A percentile compares a stretch with the other conserved stretches of the same genome.
Conservation (phyloP, 371 early-diverging fungal genomes). For the Zychaea mexicana region DNA sequence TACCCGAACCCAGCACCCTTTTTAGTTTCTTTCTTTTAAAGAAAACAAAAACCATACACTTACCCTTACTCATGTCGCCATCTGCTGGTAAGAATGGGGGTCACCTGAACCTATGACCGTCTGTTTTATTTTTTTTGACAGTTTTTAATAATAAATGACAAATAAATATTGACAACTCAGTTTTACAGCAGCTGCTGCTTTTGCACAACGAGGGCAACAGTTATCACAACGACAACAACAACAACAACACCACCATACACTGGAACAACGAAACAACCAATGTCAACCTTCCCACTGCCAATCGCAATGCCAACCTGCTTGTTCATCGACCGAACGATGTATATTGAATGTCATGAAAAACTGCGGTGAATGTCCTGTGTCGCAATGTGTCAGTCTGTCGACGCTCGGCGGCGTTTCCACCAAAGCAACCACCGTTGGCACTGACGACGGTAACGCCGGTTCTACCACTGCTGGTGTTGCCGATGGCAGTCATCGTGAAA, state of each 20-base stretch:
- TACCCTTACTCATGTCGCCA: background rate
- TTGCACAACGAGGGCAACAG: background rate
- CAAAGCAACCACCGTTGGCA: background rate
- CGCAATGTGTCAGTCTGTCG: conserved; percentile 16
- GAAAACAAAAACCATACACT: too few relatives aligned
- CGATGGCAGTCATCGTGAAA: too few relatives aligned
- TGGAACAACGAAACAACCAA: background rate
- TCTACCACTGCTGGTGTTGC: background rate
- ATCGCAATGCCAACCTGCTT: conserved; percentile 16
- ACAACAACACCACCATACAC: background rate
- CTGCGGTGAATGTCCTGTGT: conserved; percentile 19
- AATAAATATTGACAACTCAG: too few relatives aligned
- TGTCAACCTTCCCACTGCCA: conserved; percentile 14
- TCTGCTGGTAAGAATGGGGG: background rate
- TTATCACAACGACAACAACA: background rate
- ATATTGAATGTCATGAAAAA: conserved; percentile 13
- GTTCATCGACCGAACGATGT: conserved; percentile 15
- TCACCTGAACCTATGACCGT: background rate
- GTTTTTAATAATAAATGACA: background rate
- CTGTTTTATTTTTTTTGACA: background rate
- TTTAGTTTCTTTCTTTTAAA: too few relatives aligned
- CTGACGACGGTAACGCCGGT: background rate
- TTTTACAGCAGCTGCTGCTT: too few relatives aligned
- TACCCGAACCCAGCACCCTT: too few relatives aligned
- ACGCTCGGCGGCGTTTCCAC: conserved; percentile 11